Percentiles rank a stretch among this genome's conserved stretches.
phyloP scores from a whole-genome alignment of 2,329 filamentous ascomycete genomes.

The Neonectria magnoliae region DNA sequence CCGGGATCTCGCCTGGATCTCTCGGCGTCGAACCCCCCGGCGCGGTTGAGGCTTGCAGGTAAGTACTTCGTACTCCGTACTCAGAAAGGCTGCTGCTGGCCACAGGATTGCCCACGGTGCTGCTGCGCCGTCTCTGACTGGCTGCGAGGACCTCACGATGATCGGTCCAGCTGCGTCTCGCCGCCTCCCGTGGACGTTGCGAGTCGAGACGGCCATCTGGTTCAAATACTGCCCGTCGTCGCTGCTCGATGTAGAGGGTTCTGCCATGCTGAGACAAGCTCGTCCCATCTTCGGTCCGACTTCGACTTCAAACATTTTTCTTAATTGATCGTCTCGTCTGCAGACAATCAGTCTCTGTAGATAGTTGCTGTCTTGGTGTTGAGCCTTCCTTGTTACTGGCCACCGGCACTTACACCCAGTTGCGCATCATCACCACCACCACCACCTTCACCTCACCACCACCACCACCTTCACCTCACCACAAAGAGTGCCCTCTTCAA shows the following conservation, averaged over 20 bases:
- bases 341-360: background rate
- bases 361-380: background rate
- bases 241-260: slow-evolving; percentile 17
- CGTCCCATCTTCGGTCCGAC: slow-evolving; percentile 6
- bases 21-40: slow-evolving; percentile 30
- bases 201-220: slow-evolving; percentile 18
- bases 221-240: slow-evolving; percentile 43
- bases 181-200: slow-evolving; percentile 24
- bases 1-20: slow-evolving; percentile 40
- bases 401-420: background rate
- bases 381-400: background rate
- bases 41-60: background rate
- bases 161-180: slow-evolving; percentile 27
- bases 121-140: slow-evolving; percentile 37
- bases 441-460: background rate
- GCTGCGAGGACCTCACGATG: slow-evolving; percentile 29
- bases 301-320: slow-evolving; percentile 9
- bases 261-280: slow-evolving; percentile 18
- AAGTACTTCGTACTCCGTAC: background rate
- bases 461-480: too few relatives aligned
- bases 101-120: slow-evolving; percentile 44
- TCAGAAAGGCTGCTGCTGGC: slow-evolving; percentile 36
- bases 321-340: background rate
- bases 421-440: background rate
- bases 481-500: too few relatives aligned